phyloP scores from a whole-genome alignment of 495 filamentous ascomycete genomes.

The Parmelia sp. region DNA sequence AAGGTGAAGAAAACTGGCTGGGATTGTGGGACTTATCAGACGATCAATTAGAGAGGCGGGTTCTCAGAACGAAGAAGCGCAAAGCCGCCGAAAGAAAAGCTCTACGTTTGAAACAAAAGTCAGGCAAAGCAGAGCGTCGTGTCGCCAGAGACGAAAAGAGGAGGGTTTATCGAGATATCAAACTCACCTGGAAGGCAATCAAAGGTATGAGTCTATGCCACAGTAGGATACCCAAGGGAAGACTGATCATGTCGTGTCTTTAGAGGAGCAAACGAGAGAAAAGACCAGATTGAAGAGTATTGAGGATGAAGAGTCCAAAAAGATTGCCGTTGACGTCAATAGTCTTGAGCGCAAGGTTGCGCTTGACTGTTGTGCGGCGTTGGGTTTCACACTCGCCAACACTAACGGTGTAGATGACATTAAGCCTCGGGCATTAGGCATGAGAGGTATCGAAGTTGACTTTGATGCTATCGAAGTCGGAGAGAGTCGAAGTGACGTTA shows the following conservation, averaged over 20 bases:
- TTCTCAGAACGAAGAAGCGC: conserved; percentile 26
- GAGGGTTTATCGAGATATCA: conserved; percentile 27
- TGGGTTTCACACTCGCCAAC: conserved; percentile 29
- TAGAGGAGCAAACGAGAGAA: conserved; percentile 25
- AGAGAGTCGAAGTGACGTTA: conserved; percentile 16
- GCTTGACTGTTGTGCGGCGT: conserved; percentile 18
- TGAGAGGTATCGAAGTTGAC: conserved; percentile 29
- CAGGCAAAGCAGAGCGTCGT: conserved; percentile 28
- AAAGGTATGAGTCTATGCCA: conserved; percentile 20
- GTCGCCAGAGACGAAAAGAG: conserved; percentile 29
- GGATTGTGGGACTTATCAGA: conserved; percentile 34
- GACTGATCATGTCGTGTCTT: background rate
- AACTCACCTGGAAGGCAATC: conserved; percentile 27
- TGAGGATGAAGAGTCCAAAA: conserved; percentile 30
- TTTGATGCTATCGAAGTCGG: conserved; percentile 24
- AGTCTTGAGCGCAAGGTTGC: conserved; percentile 24
- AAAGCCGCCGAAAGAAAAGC: conserved; percentile 28
- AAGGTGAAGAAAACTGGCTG: conserved; percentile 34
- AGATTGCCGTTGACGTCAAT: conserved; percentile 27
- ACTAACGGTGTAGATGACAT: conserved; percentile 26
- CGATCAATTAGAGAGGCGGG: conserved; percentile 27
- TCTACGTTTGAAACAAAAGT: conserved; percentile 29
- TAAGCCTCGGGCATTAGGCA: conserved; percentile 28
- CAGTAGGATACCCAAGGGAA: background rate
- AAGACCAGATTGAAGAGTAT: conserved; percentile 19